Evolutionary conservation across 441 rosid species (phyloP), one percentile per base, ranked within the genome.

Genomic region (Jatropha multifida): DNA sequence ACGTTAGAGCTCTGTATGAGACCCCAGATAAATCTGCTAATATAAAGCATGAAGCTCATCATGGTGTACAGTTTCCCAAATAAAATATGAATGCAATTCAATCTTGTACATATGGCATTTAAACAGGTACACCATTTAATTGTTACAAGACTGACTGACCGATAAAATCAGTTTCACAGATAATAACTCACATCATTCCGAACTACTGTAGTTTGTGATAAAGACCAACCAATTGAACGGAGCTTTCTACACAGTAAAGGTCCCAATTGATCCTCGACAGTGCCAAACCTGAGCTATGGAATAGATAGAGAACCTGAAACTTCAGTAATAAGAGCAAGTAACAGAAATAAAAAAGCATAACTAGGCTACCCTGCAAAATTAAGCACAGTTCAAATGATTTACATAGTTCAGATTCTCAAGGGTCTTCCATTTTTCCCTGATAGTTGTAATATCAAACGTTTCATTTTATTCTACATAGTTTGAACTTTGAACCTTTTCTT

Each of bases 211-310:
- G 80, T 79, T 79, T 89, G 90, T 48, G 93, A 76, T 72, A 90
- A 92, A 5, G 86, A 81, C 98, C 98, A 96, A 80, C 98, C 96
- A 70, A 89, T 81, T 20, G 93, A 87, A 82, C 81, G 92, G 64
- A 96, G 82, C 86, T 94, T 94, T 85, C 80, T 86, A 84, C 96
- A 83, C 75, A 96, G 71, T 51, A 83, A 85, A 78, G 82, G 86
- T 80, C 92, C 96, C 90, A 94, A 76, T 7, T 89, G 89, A 90
- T 96, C 99, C 83, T 88, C 97, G 86, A 89, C 92, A 81, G 87
- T 88, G 89, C 97, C 97, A 65, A 86, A 95, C 88, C 98, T 96
- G 98, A 96, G 97, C 99, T 94, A 96, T 91, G 94, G 93, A 90
- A 84, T 91, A 95, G 77, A 90, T 81, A 82, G 59, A 80, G 44